Evolutionary conservation across 2,329 filamentous ascomycete genomes (phyloP), one percentile per base, ranked within the genome.

Genomic region (Thielaviopsis ethacetica): DNA sequence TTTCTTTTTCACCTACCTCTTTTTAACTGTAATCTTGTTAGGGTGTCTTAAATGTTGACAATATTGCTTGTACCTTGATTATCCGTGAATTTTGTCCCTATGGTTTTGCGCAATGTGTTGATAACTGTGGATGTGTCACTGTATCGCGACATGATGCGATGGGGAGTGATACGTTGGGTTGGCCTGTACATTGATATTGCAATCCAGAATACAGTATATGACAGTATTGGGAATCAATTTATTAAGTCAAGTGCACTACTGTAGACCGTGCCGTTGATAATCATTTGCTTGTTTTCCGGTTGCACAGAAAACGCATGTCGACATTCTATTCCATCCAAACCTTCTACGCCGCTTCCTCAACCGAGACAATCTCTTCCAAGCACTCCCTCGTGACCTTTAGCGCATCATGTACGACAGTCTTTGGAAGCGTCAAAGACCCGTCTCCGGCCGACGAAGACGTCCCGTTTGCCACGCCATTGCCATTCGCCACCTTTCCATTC

Each of bases 351-450:
- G 15, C 4, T 5, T 62, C 57, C 0, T 73, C 71, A 53, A 75
- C 65, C 63, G 72, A 70, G 57, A 71, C 71, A 13, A 81, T 72
- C 44, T 71, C 67, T 62, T 83, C 80, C 50, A 85, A 70, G 62
- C 76, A 76, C 64, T 83, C 80, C 60, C 76, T 73, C 27, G 81
- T 81, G 34, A 79, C 72, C 63, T 75, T 75, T n/a, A 84, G 71
- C 4, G 81, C 80, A 63, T 85, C 79, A 26, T 83, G 78, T 15
- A 85, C 70, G n/a, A 83, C 80, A 2, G 72, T 66, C 58, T 76
- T 73, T 13, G 83, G 82, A 50, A 85, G 68, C 34, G 81, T 82
- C 15, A 84, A 73, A 56, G 19, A 30, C 21, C 24, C 52, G 26
- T 67, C 67, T 21, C 24, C 52, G 26, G 67, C 67, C 26, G 64